phyloP scores from a whole-genome alignment of 331 rosid species.

The Cydonia oblonga region DNA sequence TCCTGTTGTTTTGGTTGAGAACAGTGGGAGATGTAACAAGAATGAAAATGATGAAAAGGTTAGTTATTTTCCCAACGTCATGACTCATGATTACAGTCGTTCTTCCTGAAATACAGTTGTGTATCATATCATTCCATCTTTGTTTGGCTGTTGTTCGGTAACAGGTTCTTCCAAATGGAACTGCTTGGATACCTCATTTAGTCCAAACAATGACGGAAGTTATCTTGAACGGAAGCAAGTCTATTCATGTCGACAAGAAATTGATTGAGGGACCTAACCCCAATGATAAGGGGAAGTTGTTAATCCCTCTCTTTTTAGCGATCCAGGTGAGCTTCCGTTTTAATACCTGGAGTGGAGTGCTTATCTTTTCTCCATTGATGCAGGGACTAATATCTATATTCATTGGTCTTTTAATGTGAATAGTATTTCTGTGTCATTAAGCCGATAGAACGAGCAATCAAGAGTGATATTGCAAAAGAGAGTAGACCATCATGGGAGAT shows the following conservation, averaged over 20 bases:
- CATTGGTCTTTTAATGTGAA: neutral
- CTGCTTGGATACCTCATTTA: constrained; percentile 75
- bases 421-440: constrained; percentile 59
- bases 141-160: constrained; percentile 12
- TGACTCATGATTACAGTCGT: neutral
- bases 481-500: constrained; percentile 69
- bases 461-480: constrained; percentile 47
- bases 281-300: constrained; percentile 67
- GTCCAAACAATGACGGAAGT: constrained; percentile 67
- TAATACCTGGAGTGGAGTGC: neutral
- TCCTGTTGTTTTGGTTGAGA: constrained; percentile 85
- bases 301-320: constrained; percentile 60
- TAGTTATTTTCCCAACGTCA: constrained; percentile 4
- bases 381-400: neutral
- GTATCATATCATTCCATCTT: neutral
- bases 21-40: constrained; percentile 88
- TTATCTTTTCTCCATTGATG: neutral
- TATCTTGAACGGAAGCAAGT: constrained; percentile 45
- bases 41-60: constrained; percentile 85
- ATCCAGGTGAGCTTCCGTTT: constrained; percentile 48
- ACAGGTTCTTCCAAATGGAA: constrained; percentile 92
- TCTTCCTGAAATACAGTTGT: neutral
- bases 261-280: constrained; percentile 95
- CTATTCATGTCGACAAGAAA: constrained; percentile 67
- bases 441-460: constrained; percentile 57